Percentiles rank a stretch among this genome's conserved stretches.
These are phyloP conservation scores for Mariannaea elegans DNA, from an alignment of 2,329 filamentous ascomycete genomes.

Conservation along the genomic window DNA sequence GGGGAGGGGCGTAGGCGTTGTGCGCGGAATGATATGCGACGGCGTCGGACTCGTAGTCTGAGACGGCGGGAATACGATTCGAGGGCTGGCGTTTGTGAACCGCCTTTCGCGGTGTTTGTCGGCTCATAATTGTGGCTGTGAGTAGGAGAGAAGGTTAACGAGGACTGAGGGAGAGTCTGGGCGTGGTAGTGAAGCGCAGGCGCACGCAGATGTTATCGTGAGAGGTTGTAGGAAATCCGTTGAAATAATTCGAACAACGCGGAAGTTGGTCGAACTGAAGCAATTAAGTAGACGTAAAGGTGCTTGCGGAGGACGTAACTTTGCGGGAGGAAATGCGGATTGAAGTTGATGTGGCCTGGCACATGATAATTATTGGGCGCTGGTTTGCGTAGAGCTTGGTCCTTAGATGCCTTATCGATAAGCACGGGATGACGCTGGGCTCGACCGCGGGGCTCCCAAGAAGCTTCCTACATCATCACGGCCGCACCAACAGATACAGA, in stretches of 20 bases:
- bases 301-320: neutral
- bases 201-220: neutral
- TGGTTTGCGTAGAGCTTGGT: constrained; percentile 22
- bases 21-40: constrained; percentile 48
- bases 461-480: constrained; percentile 31
- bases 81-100: constrained; percentile 53
- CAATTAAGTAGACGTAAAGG: neutral
- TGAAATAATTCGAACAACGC: too few species aligned
- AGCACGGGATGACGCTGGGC: constrained; percentile 35
- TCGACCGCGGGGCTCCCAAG: constrained; percentile 21
- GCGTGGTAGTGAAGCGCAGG: neutral
- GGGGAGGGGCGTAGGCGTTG: constrained; percentile 53
- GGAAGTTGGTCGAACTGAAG: too few species aligned
- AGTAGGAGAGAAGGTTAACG: constrained; percentile 16
- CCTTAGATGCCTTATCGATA: constrained; percentile 41
- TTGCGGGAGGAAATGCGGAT: constrained; percentile 19
- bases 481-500: constrained; percentile 13
- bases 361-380: constrained; percentile 27
- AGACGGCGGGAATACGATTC: constrained; percentile 52
- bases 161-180: neutral
- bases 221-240: too few species aligned
- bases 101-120: constrained; percentile 51
- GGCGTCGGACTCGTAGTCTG: constrained; percentile 75
- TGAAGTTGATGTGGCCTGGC: constrained; percentile 24
- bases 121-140: constrained; percentile 51